phyloP scores from a whole-genome alignment of 345 rosid species.

The Alliaria petiolata region DNA sequence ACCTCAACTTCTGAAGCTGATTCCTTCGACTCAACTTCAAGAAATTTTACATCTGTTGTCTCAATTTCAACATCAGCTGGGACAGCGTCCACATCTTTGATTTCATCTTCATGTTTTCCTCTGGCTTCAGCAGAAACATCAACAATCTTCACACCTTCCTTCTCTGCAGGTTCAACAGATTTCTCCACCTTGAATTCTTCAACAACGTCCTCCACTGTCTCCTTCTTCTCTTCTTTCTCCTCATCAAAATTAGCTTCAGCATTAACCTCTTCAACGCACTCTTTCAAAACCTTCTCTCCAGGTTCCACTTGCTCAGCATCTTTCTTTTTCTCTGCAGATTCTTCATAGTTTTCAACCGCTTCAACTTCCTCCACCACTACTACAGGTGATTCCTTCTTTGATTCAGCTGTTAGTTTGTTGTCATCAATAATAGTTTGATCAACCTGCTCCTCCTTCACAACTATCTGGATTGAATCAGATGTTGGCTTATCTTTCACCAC shows the following conservation, averaged over 20 bases:
- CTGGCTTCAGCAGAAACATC: constrained; percentile 4
- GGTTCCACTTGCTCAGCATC: background rate
- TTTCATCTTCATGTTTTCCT: too few species aligned
- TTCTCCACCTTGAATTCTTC: background rate
- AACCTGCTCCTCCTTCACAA: background rate
- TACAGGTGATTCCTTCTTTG: constrained; percentile 1
- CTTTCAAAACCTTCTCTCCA: background rate
- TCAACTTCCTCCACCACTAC: constrained; percentile 1
- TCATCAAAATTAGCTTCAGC: too few species aligned
- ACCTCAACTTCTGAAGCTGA: background rate
- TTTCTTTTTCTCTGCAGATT: background rate
- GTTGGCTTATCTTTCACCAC: background rate
- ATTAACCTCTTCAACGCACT: background rate
- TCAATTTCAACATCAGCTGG: background rate
- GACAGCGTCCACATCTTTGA: background rate
- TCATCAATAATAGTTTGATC: background rate
- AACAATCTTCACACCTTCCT: background rate
- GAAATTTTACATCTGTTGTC: background rate
- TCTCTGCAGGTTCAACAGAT: background rate
- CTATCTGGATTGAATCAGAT: background rate
- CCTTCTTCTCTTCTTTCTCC: too few species aligned
- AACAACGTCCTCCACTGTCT: too few species aligned
- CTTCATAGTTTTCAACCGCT: background rate
- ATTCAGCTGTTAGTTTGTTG: background rate
- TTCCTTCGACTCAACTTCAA: constrained; percentile 11